Evolutionary conservation across 2,329 filamentous ascomycete genomes (phyloP).

Genomic region (Ophiostoma pallidulum): DNA sequence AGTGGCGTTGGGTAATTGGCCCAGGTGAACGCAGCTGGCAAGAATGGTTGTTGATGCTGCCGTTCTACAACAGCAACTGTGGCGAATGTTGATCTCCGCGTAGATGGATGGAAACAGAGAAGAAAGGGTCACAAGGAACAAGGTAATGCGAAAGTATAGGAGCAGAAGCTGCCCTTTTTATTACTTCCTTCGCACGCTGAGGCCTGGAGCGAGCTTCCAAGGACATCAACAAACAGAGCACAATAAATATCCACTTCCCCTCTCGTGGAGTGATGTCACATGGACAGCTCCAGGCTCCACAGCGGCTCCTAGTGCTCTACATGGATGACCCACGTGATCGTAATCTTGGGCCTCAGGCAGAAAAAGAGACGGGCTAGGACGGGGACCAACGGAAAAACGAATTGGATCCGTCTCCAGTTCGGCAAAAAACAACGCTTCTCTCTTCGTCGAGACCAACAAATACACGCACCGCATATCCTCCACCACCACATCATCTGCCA

Average conservation of each 20-base stretch:
- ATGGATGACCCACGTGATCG: neutral
- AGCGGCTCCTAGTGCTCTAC: neutral
- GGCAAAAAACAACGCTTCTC: constrained; percentile 10
- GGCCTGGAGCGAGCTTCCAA: too few species aligned
- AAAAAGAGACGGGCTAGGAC: constrained; percentile 7
- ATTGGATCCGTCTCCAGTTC: neutral
- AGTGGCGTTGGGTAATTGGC: constrained; percentile 24
- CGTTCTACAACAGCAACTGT: too few species aligned
- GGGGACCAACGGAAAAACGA: constrained; percentile 10
- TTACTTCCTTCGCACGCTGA: too few species aligned
- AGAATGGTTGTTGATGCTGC: too few species aligned
- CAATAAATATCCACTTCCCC: constrained; percentile 1
- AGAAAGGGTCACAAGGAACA: too few species aligned
- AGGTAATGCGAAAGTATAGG: too few species aligned
- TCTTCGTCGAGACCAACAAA: constrained; percentile 1
- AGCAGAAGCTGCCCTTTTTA: too few species aligned
- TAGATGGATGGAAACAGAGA: too few species aligned
- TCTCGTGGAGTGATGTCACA: constrained; percentile 12
- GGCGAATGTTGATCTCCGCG: too few species aligned
- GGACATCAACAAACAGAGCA: too few species aligned
- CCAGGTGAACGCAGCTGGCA: too few species aligned
- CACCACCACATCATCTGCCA: neutral
- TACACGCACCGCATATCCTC: neutral
- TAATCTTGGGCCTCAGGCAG: constrained; percentile 9
- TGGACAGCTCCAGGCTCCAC: constrained; percentile 7